A percentile compares a stretch with the other conserved stretches of the same genome.
Evolutionary conservation across 495 filamentous ascomycete genomes (phyloP).

Genomic region (Xylaria venustula): DNA sequence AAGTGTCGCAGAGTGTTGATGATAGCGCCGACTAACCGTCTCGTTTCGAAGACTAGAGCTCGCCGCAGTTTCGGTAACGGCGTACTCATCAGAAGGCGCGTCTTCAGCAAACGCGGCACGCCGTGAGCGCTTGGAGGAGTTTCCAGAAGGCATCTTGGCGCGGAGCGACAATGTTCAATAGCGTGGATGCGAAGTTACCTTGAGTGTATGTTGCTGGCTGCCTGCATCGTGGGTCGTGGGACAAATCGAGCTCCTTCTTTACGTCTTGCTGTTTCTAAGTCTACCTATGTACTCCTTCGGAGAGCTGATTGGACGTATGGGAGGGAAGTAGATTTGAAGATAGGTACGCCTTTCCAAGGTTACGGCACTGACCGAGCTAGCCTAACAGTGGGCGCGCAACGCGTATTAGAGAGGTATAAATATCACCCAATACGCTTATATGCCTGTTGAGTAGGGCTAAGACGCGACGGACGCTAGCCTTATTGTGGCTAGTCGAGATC

Average conservation of each 20-base stretch:
- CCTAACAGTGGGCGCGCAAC: too few relatives aligned
- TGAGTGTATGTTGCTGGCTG: not conserved
- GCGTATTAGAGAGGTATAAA: too few relatives aligned
- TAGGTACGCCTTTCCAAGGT: too few relatives aligned
- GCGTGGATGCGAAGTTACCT: not conserved
- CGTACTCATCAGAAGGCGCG: constrained; percentile 49
- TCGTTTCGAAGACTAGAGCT: constrained; percentile 45
- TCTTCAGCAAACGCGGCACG: constrained; percentile 32
- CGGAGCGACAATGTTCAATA: not conserved
- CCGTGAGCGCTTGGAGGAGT: constrained; percentile 49
- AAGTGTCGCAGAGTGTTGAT: not conserved
- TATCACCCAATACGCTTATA: too few relatives aligned
- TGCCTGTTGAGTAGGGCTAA: too few relatives aligned
- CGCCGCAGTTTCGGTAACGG: constrained; percentile 38
- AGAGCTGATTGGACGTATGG: not conserved
- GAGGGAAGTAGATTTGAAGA: too few relatives aligned
- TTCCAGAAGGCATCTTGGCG: constrained; percentile 33
- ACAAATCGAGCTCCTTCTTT: not conserved
- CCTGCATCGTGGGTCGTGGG: constrained; percentile 1
- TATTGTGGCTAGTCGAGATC: too few relatives aligned
- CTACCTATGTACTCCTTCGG: not conserved
- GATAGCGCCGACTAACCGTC: constrained; percentile 37
- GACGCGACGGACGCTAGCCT: too few relatives aligned
- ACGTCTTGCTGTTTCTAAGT: too few relatives aligned
- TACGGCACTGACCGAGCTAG: too few relatives aligned